Conservation (phyloP, 2,329 filamentous ascomycete species). For the Apiospora kogelbergensis region DNA sequence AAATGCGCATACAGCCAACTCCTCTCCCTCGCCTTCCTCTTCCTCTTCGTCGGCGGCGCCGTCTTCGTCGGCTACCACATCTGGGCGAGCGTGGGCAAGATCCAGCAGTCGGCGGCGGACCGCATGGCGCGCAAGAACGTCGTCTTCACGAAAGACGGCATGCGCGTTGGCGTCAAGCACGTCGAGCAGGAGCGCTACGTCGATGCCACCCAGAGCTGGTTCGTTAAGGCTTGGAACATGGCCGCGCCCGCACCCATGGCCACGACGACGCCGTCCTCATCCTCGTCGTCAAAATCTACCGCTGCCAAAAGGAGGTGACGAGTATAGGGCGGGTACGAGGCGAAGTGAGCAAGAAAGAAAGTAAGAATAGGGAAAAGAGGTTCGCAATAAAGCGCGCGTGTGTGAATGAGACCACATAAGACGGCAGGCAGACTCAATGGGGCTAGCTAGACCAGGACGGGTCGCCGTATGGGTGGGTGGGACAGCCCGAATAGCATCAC, state of each 20-base stretch:
- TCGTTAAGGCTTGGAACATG: slow-evolving; percentile 67
- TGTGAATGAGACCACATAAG: background rate
- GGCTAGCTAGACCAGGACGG: background rate
- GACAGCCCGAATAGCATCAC: background rate
- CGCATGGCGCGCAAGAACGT: slow-evolving; percentile 77
- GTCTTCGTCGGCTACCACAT: slow-evolving; percentile 72
- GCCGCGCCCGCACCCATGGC: slow-evolving; percentile 26
- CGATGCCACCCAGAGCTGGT: slow-evolving; percentile 69
- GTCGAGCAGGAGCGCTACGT: slow-evolving; percentile 69
- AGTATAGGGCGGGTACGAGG: slow-evolving; percentile 15
- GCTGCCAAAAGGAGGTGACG: slow-evolving; percentile 17
- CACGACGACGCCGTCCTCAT: slow-evolving; percentile 24
- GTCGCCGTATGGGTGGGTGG: background rate
- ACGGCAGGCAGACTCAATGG: background rate
- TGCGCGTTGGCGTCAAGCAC: slow-evolving; percentile 69
- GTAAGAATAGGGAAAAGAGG: background rate
- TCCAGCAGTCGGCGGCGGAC: slow-evolving; percentile 64
- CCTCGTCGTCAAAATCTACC: background rate
- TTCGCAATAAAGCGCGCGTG: background rate
- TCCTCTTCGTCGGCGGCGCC: slow-evolving; percentile 54
- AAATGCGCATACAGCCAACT: slow-evolving; percentile 51
- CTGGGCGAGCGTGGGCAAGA: slow-evolving; percentile 66
- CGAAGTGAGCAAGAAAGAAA: background rate
- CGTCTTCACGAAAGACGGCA: slow-evolving; percentile 71
- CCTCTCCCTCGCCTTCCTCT: slow-evolving; percentile 65